Percentiles rank a stretch among this genome's conserved stretches.
Evolutionary conservation across 768 basidiomycete genomes (phyloP).

Genomic region (Udeniomyces megalosporus): DNA sequence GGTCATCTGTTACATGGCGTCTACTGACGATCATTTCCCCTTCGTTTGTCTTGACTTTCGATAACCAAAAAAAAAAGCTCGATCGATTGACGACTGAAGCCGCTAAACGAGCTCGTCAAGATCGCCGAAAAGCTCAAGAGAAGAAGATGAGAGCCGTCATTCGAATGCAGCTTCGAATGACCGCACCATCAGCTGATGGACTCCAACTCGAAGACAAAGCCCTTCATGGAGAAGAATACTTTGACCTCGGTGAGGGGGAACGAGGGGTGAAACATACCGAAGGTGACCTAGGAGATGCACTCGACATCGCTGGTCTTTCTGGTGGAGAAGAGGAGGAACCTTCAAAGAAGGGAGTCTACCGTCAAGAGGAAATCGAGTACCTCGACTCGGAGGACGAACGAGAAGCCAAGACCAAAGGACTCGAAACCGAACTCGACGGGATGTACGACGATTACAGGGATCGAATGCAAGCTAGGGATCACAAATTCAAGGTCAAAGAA

Average conservation of each 20-base stretch:
- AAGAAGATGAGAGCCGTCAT: constrained; percentile 71
- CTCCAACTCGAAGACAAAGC: constrained; percentile 63
- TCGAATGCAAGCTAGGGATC: constrained; percentile 61
- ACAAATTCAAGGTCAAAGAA: constrained; percentile 72
- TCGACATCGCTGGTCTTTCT: constrained; percentile 29
- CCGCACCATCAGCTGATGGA: constrained; percentile 90
- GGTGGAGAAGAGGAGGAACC: constrained; percentile 28
- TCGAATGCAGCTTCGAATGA: constrained; percentile 94
- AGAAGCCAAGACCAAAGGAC: constrained; percentile 41
- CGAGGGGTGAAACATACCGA: constrained; percentile 32
- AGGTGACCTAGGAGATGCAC: constrained; percentile 33
- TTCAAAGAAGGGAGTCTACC: constrained; percentile 14
- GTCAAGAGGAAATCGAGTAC: constrained; percentile 33
- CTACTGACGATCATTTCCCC: background rate
- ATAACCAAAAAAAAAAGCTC: too few species aligned
- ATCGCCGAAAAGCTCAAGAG: constrained; percentile 48
- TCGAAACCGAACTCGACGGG: constrained; percentile 77
- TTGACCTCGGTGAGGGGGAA: constrained; percentile 59
- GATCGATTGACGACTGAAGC: constrained; percentile 66
- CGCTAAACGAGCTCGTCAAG: constrained; percentile 45
- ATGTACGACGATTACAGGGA: constrained; percentile 77
- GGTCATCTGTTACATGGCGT: constrained; percentile 15
- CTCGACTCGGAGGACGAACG: constrained; percentile 43
- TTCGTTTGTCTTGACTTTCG: constrained; percentile 6
- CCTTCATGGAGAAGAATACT: constrained; percentile 64